Evolutionary conservation across 2,329 filamentous ascomycete species (phyloP).

Genomic region (Hypoxylon sp.): DNA sequence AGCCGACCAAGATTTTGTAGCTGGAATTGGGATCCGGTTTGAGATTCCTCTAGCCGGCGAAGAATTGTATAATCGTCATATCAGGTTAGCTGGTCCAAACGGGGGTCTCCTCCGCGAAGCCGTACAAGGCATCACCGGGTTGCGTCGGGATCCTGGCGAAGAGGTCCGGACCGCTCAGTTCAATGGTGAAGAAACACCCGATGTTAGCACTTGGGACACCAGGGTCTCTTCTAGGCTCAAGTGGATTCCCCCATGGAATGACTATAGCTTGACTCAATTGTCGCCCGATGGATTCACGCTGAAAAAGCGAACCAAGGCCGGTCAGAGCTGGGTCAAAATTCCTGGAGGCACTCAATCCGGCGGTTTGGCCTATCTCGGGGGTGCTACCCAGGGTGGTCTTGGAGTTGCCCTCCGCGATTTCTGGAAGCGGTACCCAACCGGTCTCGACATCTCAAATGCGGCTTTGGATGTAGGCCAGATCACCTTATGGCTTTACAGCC

Average conservation of each 20-base stretch:
- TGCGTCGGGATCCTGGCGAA: slow-evolving; percentile 68
- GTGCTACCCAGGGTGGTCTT: slow-evolving; percentile 70
- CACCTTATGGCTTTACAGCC: slow-evolving; percentile 74
- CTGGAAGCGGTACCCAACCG: slow-evolving; percentile 74
- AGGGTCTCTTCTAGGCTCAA: slow-evolving; percentile 63
- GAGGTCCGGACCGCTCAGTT: slow-evolving; percentile 66
- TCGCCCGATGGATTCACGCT: slow-evolving; percentile 73
- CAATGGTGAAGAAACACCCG: slow-evolving; percentile 62
- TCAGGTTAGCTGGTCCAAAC: slow-evolving; percentile 69
- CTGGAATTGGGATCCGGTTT: slow-evolving; percentile 69
- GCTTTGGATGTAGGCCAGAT: slow-evolving; percentile 65
- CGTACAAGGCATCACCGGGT: slow-evolving; percentile 72
- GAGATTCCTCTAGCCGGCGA: slow-evolving; percentile 68
- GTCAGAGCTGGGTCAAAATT: slow-evolving; percentile 71
- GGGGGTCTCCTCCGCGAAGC: slow-evolving; percentile 71
- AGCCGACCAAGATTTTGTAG: slow-evolving; percentile 65
- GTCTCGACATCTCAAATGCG: slow-evolving; percentile 69
- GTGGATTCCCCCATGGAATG: slow-evolving; percentile 72
- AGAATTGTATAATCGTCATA: slow-evolving; percentile 71
- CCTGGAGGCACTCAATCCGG: slow-evolving; percentile 69
- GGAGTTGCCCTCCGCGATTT: slow-evolving; percentile 72
- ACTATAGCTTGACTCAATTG: slow-evolving; percentile 70
- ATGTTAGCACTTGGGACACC: slow-evolving; percentile 63
- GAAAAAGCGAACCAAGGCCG: slow-evolving; percentile 71
- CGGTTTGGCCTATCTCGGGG: slow-evolving; percentile 72